Evolutionary conservation across 2,329 filamentous ascomycete genomes (phyloP).

Genomic region (Karstenula rhodostoma): DNA sequence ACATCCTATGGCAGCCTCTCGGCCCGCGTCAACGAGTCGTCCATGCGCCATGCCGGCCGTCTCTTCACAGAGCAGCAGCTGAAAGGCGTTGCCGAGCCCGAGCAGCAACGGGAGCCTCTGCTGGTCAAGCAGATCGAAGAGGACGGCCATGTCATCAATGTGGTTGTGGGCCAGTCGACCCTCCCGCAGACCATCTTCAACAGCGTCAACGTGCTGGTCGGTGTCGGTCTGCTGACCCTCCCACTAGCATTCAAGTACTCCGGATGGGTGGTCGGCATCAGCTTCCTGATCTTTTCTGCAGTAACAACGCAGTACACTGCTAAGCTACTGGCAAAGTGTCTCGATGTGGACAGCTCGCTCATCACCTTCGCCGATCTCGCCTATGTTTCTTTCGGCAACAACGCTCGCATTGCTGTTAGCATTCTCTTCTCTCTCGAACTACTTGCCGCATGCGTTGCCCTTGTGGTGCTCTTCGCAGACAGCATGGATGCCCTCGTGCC

Average conservation of each 20-base stretch:
- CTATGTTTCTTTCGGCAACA: slow-evolving; percentile 86
- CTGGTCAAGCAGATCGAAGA: slow-evolving; percentile 90
- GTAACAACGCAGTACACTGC: slow-evolving; percentile 85
- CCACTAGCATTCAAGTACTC: slow-evolving; percentile 87
- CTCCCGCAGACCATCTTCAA: slow-evolving; percentile 96
- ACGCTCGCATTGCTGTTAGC: slow-evolving; percentile 81
- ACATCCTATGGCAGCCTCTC: slow-evolving; percentile 68
- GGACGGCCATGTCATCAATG: slow-evolving; percentile 80
- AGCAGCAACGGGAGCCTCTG: slow-evolving; percentile 70
- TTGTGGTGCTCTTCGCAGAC: slow-evolving; percentile 95
- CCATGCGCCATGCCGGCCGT: slow-evolving; percentile 63
- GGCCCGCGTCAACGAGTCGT: slow-evolving; percentile 64
- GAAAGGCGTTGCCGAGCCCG: slow-evolving; percentile 52
- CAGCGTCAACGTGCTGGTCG: slow-evolving; percentile 91
- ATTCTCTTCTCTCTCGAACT: slow-evolving; percentile 89
- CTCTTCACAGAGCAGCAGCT: slow-evolving; percentile 58
- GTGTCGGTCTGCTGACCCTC: slow-evolving; percentile 86
- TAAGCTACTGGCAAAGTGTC: slow-evolving; percentile 82
- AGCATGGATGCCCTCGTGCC: slow-evolving; percentile 82
- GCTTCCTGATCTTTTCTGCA: slow-evolving; percentile 77
- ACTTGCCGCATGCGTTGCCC: slow-evolving; percentile 84
- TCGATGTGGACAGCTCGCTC: slow-evolving; percentile 83
- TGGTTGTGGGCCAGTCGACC: slow-evolving; percentile 92
- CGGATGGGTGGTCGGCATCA: slow-evolving; percentile 84
- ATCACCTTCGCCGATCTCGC: slow-evolving; percentile 96